Evolutionary conservation across 805 yeast genomes (phyloP).

Genomic region (Metschnikowia hibisci): DNA sequence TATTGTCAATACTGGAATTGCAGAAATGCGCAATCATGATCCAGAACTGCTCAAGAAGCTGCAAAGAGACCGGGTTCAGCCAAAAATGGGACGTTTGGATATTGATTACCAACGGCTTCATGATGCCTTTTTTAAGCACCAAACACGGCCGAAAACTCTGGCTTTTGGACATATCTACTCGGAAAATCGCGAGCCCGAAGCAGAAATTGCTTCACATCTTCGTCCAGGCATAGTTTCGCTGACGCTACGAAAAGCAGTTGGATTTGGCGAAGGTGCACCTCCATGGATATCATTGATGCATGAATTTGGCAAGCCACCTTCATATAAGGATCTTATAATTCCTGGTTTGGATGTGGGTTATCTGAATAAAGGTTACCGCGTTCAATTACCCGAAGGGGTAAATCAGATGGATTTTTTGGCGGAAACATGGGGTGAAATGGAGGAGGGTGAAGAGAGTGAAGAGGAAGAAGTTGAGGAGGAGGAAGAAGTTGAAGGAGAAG

Average conservation of each 20-base stretch:
- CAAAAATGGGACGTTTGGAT: conserved; percentile 81
- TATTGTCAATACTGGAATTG: conserved; percentile 78
- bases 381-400: conserved; percentile 12
- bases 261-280: conserved; percentile 44
- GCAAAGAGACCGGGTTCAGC: conserved; percentile 82
- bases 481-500: conserved; percentile 42
- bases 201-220: conserved; percentile 34
- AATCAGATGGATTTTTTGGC: conserved; percentile 10
- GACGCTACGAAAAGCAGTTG: conserved; percentile 64
- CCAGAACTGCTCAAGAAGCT: conserved; percentile 62
- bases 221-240: conserved; percentile 69
- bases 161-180: conserved; percentile 73
- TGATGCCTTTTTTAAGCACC: conserved; percentile 83
- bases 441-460: conserved; percentile 26
- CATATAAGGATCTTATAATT: conserved; percentile 62
- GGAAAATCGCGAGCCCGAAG: conserved; percentile 56
- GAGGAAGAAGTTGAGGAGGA: neutral
- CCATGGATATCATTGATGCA: conserved; percentile 80
- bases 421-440: conserved; percentile 34
- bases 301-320: conserved; percentile 76
- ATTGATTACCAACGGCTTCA: conserved; percentile 78
- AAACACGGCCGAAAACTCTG: conserved; percentile 65
- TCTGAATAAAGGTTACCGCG: conserved; percentile 32
- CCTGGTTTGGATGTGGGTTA: conserved; percentile 44
- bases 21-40: conserved; percentile 75